Percentiles rank a stretch among this genome's conserved stretches.
These are phyloP conservation scores for Fusarium verticillioides DNA, from an alignment of 2,329 filamentous ascomycete genomes.

Conservation along the genomic window DNA sequence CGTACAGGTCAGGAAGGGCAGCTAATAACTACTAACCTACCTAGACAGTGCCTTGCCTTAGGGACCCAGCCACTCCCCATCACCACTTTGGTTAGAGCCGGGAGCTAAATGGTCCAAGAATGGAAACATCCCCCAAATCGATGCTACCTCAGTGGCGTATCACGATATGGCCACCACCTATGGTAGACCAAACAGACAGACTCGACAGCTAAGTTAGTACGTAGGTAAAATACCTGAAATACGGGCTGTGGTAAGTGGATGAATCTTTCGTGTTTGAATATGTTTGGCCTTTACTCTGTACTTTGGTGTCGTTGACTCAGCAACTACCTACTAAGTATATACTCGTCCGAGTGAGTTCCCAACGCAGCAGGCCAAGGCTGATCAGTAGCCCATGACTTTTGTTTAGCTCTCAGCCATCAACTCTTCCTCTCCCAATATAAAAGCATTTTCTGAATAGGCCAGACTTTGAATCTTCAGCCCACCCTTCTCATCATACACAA, in stretches of 20 bases:
- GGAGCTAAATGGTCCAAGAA: conserved; percentile 38
- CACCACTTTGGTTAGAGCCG: conserved; percentile 28
- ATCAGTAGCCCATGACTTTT: neutral
- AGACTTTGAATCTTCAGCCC: conserved; percentile 48
- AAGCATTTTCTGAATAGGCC: neutral
- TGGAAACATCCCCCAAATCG: conserved; percentile 29
- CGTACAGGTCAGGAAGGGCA: neutral
- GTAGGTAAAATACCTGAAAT: neutral
- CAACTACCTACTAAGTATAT: neutral
- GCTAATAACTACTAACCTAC: neutral
- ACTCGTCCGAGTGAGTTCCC: neutral
- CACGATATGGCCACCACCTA: neutral
- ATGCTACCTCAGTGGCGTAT: conserved; percentile 32
- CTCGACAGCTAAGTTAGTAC: neutral
- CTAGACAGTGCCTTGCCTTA: neutral
- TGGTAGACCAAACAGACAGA: neutral
- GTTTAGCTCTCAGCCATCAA: neutral
- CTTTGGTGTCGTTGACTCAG: neutral
- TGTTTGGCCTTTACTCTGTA: neutral
- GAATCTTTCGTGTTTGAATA: neutral
- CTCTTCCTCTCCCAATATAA: neutral
- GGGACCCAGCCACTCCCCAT: conserved; percentile 27
- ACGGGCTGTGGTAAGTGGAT: neutral
- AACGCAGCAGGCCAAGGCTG: neutral
- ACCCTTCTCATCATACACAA: conserved; percentile 65